Evolutionary conservation across 169 alveolate genomes (phyloP).

Genomic region (Cryptosporidium bovis): DNA sequence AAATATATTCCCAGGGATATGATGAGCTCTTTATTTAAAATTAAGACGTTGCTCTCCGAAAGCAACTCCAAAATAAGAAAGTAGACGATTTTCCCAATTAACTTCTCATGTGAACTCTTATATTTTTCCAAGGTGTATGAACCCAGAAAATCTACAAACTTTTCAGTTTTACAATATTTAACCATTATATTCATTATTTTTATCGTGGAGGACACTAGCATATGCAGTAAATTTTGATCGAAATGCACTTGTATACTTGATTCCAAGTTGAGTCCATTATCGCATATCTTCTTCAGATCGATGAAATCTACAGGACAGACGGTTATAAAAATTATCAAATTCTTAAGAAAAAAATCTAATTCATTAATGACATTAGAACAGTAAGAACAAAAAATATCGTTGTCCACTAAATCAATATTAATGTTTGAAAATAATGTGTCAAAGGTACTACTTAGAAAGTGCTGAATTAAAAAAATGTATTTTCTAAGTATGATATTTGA

Average conservation of each 20-base stretch:
- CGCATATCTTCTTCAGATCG: too few relatives aligned
- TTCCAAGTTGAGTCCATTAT: not conserved
- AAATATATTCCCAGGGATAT: conserved; percentile 22
- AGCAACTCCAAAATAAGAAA: not conserved
- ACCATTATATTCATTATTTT: conserved; percentile 9
- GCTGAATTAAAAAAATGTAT: conserved; percentile 13
- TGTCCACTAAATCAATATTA: too few relatives aligned
- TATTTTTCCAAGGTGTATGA: not conserved
- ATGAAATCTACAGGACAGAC: not conserved
- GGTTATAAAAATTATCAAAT: not conserved
- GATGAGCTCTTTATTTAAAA: conserved; percentile 25
- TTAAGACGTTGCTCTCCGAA: not conserved
- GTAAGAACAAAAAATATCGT: not conserved
- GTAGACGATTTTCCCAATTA: not conserved
- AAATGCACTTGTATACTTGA: not conserved
- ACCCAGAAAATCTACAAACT: not conserved
- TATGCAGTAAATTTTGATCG: conserved; percentile 13
- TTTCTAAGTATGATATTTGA: not conserved
- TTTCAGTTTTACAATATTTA: not conserved
- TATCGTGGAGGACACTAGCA: not conserved
- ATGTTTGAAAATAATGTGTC: not conserved
- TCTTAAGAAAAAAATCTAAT: not conserved
- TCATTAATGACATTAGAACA: not conserved
- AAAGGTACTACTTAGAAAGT: conserved; percentile 3
- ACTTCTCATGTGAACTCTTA: not conserved